Evolutionary conservation across 2,329 filamentous ascomycete genomes (phyloP).

Genomic region (Neodidymelliopsis sp.): DNA sequence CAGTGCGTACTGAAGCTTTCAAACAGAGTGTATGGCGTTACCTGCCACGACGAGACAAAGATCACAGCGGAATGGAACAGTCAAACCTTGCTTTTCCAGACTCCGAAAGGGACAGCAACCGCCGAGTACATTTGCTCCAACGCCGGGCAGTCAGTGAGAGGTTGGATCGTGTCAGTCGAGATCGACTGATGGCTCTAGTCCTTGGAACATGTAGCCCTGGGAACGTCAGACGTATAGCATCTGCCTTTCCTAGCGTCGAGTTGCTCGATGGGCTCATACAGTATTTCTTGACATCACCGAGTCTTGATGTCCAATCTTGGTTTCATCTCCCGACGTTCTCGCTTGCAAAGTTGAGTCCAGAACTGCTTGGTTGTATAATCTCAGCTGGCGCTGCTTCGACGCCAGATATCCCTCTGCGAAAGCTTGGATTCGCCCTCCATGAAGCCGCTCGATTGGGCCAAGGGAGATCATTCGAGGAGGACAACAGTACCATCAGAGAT

Average conservation of each 20-base stretch:
- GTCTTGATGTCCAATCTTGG: conserved; percentile 65
- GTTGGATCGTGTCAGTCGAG: conserved; percentile 54
- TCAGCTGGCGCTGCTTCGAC: conserved; percentile 68
- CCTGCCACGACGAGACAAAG: conserved; percentile 42
- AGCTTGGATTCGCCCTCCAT: conserved; percentile 64
- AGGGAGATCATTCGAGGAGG: conserved; percentile 55
- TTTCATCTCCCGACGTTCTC: conserved; percentile 69
- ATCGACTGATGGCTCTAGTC: conserved; percentile 70
- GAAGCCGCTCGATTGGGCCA: conserved; percentile 55
- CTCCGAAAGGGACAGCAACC: conserved; percentile 38
- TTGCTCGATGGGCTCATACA: conserved; percentile 68
- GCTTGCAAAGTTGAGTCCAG: conserved; percentile 63
- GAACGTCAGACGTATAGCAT: conserved; percentile 60
- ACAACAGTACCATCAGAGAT: conserved; percentile 60
- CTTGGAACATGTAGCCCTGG: conserved; percentile 64
- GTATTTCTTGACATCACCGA: conserved; percentile 65
- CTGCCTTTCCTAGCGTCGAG: conserved; percentile 68
- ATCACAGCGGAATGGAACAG: conserved; percentile 38
- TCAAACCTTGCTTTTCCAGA: conserved; percentile 51
- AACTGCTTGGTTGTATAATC: conserved; percentile 67
- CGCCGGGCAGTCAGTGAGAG: conserved; percentile 53
- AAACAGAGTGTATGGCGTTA: conserved; percentile 58
- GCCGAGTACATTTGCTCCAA: conserved; percentile 43
- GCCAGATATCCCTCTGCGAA: conserved; percentile 63
- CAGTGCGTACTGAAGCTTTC: conserved; percentile 42